Base-by-base conservation (phyloP, 129 eudicot species). In the Helianthus tuberosus region DNA sequence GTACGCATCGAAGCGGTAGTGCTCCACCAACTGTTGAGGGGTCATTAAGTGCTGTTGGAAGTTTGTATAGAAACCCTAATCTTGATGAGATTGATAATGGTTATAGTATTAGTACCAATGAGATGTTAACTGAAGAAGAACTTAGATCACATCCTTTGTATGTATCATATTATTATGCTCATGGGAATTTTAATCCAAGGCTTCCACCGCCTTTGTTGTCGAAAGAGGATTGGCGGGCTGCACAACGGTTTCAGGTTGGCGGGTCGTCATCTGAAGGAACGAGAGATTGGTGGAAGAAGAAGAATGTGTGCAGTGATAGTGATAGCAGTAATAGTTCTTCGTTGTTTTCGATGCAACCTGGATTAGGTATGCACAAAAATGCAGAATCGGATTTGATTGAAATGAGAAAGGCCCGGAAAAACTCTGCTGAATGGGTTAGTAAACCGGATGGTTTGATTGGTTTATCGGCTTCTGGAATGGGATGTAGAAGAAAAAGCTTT, bases 21-120 rank as follows among this genome's bases (percentile, higher is more conserved):
- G 98, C 98, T 8, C 98, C 98, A 0, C 96, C 96, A 0, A 89
- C 96, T 17, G 91, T 89, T 3, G 93, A 92, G 25, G 98, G 98
- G 15, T 85, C 98, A 0, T 85, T 85, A 67, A 82, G 68, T 13
- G 86, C 93, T 0, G 89, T 81, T 13, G 93, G 91, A 62, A 87
- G 85, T 76, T 80, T 92, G 63, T 83, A 85, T 73, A 83, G 79
- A 25, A 75, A 73, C 74, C 72, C 83, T 11, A 71, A 79, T 86
- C 73, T 50, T 20, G 51, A 63, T 3, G 71, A 70, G 27, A 25
- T 57, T 36, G 84, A 80, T 25, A 53, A 70, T 66, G 57, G 73
- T 35, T 62, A 77, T 68, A 72, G 74, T 71, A 51, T 13, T 81
- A 59, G 82, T 66, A 23, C 51, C 58, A 53, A 73, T 60, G 85